Percentiles rank a stretch among this genome's conserved stretches.
phyloP scores from a whole-genome alignment of 305 asterid species.

The Solanum chacoense region DNA sequence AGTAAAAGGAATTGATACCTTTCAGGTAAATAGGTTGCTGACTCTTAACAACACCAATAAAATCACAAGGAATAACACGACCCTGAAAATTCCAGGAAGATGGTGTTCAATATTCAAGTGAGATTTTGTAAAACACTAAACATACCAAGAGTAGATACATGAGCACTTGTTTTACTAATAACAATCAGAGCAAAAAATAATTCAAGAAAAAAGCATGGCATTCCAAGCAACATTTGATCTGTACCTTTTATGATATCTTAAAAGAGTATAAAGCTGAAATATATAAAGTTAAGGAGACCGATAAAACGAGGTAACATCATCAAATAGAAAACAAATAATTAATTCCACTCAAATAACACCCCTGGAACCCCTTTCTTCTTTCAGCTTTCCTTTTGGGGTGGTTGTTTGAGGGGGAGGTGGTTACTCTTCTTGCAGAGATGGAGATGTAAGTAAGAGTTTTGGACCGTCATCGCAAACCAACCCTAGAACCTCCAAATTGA shows the following conservation, averaged over 20 bases:
- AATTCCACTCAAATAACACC: not conserved
- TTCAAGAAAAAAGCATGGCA: not conserved
- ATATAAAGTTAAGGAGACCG: not conserved
- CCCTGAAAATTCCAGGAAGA: conserved; percentile 56
- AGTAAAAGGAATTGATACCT: conserved; percentile 33
- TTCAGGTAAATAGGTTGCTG: conserved; percentile 90
- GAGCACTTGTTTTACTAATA: not conserved
- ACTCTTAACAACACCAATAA: conserved; percentile 91
- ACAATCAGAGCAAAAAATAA: not conserved
- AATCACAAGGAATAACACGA: conserved; percentile 93
- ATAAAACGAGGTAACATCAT: not conserved
- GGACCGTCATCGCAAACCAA: not conserved
- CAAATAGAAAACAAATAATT: not conserved
- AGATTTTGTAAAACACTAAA: not conserved
- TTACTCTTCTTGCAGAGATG: not conserved
- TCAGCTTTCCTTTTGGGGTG: not conserved
- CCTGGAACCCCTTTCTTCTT: not conserved
- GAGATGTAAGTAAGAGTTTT: not conserved
- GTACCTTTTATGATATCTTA: not conserved
- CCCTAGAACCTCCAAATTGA: not conserved
- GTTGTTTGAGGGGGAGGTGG: not conserved
- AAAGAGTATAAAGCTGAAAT: not conserved
- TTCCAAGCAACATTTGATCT: not conserved
- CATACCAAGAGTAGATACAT: not conserved
- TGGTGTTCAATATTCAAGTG: not conserved